Evolutionary conservation across 495 filamentous ascomycete species (phyloP).

Genomic region (Sphaerosporella brunnea): DNA sequence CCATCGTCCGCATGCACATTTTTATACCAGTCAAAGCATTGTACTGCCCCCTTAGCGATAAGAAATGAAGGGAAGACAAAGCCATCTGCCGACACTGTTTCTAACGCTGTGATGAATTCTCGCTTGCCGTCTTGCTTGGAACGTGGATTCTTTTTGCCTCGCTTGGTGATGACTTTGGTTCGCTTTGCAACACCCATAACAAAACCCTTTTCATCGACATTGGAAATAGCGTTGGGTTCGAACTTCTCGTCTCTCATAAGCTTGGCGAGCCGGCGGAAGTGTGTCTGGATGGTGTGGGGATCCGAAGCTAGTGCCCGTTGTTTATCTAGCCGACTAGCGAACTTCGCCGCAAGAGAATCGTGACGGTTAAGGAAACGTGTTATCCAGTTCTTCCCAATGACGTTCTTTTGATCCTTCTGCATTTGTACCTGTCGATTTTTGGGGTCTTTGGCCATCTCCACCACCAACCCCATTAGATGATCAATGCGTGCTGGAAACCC

Average conservation of each 20-base stretch:
- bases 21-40: too few relatives aligned
- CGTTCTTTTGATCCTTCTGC: too few relatives aligned
- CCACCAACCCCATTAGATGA: too few relatives aligned
- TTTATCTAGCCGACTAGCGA: conserved; percentile 2
- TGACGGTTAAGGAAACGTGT: too few relatives aligned
- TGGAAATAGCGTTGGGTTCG: conserved; percentile 1
- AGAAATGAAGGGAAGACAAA: conserved; percentile 1
- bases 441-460: too few relatives aligned
- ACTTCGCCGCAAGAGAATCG: neutral
- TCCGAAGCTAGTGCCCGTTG: conserved; percentile 2
- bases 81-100: neutral
- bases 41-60: conserved; percentile 7
- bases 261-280: too few relatives aligned
- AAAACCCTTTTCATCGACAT: conserved; percentile 8
- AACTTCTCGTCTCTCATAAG: neutral
- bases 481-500: neutral
- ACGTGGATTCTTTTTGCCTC: too few relatives aligned
- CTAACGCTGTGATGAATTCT: conserved; percentile 8
- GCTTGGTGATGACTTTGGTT: too few relatives aligned
- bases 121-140: conserved; percentile 3
- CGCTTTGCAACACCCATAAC: too few relatives aligned
- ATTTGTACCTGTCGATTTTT: too few relatives aligned
- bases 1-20: conserved; percentile 1
- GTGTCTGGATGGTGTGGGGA: neutral
- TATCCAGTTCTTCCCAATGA: too few relatives aligned